A percentile compares a stretch with the other conserved stretches of the same genome.
phyloP scores from a whole-genome alignment of 768 basidiomycete species.

The Tulasnella sp. region DNA sequence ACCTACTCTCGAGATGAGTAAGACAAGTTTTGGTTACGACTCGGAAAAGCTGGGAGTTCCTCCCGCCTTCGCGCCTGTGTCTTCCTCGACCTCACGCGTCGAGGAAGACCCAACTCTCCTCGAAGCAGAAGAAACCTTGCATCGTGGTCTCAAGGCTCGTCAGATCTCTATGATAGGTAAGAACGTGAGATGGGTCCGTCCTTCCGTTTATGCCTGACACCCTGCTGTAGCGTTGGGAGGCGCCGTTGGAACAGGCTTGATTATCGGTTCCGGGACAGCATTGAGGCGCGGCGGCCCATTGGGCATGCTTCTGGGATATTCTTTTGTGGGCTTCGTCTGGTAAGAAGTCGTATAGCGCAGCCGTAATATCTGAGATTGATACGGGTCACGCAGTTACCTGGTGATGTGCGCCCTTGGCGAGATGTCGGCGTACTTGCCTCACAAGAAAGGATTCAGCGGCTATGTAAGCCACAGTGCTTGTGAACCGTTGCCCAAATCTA shows the following conservation, averaged over 20 bases:
- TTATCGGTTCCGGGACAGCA: slow-evolving; percentile 52
- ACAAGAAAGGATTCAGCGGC: slow-evolving; percentile 36
- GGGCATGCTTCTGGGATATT: slow-evolving; percentile 13
- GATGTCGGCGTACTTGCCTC: slow-evolving; percentile 42
- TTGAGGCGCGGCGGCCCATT: slow-evolving; percentile 38
- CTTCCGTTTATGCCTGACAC: neutral
- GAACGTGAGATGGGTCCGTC: neutral
- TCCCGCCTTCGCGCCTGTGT: neutral
- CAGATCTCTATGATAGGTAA: slow-evolving; percentile 44
- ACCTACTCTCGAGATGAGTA: neutral
- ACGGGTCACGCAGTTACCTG: slow-evolving; percentile 27
- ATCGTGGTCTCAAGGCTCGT: slow-evolving; percentile 40
- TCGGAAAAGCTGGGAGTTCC: slow-evolving; percentile 6
- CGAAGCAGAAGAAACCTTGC: slow-evolving; percentile 32
- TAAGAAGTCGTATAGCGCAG: neutral
- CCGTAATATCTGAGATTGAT: neutral
- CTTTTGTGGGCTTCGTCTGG: slow-evolving; percentile 10
- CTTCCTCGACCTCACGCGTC: neutral
- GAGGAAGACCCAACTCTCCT: slow-evolving; percentile 3
- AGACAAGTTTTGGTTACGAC: neutral
- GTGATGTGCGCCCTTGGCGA: slow-evolving; percentile 46
- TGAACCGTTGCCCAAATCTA: neutral
- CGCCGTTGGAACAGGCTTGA: slow-evolving; percentile 38
- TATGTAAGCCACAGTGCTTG: slow-evolving; percentile 30
- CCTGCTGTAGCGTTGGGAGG: neutral